Evolutionary conservation across 1,284 basidiomycete species (phyloP).

Genomic region (Coniophora puteana): DNA sequence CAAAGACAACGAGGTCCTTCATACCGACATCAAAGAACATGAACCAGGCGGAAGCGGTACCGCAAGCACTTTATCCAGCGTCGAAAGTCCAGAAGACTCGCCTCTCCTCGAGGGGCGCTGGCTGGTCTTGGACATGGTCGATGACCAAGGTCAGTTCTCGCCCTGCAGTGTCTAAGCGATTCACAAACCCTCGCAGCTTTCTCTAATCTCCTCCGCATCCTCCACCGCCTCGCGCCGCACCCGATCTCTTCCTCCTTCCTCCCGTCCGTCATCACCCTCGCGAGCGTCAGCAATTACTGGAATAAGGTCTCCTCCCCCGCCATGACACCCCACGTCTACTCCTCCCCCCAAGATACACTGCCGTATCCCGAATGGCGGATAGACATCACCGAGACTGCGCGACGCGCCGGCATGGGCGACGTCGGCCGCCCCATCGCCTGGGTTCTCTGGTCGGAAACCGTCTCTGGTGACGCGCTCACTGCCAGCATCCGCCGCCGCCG

Average conservation of each 20-base stretch:
- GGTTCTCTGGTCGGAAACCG: constrained; percentile 35
- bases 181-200: constrained; percentile 35
- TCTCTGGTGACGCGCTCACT: constrained; percentile 13
- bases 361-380: constrained; percentile 65
- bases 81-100: constrained; percentile 6
- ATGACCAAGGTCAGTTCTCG: constrained; percentile 42
- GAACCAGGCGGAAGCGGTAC: background rate
- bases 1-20: background rate
- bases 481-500: constrained; percentile 19
- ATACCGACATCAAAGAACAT: too few species aligned
- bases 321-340: constrained; percentile 8
- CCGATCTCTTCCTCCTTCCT: constrained; percentile 46
- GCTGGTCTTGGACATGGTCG: constrained; percentile 57
- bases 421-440: constrained; percentile 48
- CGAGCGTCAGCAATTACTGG: constrained; percentile 12
- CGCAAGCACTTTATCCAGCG: too few species aligned
- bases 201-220: constrained; percentile 52
- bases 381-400: constrained; percentile 43
- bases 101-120: constrained; percentile 36
- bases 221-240: constrained; percentile 49
- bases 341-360: constrained; percentile 31
- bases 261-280: constrained; percentile 23
- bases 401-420: constrained; percentile 51
- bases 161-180: constrained; percentile 3
- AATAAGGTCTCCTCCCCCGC: constrained; percentile 8